Evolutionary conservation across 2,329 filamentous ascomycete genomes (phyloP).

Genomic region (Stachybotrys echinatus): DNA sequence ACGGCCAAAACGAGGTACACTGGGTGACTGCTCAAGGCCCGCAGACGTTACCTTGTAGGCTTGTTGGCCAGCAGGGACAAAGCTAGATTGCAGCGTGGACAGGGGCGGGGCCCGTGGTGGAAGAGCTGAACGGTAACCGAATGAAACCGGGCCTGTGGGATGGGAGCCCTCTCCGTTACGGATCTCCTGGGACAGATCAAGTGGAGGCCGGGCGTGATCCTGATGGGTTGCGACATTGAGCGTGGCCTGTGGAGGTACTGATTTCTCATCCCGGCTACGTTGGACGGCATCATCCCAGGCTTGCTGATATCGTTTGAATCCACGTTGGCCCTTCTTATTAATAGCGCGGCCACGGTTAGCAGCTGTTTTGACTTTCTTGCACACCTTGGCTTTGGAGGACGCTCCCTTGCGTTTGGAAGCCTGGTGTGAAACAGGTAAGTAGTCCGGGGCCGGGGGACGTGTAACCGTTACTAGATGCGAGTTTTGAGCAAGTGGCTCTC

Average conservation of each 20-base stretch:
- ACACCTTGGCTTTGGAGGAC: constrained; percentile 11
- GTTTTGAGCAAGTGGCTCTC: background rate
- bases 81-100: constrained; percentile 11
- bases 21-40: constrained; percentile 10
- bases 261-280: constrained; percentile 9
- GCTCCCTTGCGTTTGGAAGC: constrained; percentile 7
- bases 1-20: constrained; percentile 14
- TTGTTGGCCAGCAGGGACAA: constrained; percentile 9
- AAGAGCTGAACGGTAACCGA: constrained; percentile 8
- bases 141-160: background rate
- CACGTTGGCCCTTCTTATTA: constrained; percentile 32
- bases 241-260: background rate
- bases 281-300: constrained; percentile 35
- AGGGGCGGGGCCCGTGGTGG: constrained; percentile 11
- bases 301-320: constrained; percentile 39
- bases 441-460: background rate
- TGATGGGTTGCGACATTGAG: background rate
- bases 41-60: constrained; percentile 19
- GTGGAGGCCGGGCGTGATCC: background rate
- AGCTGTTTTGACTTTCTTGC: constrained; percentile 16
- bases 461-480: background rate
- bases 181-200: background rate
- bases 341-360: constrained; percentile 3
- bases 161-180: background rate
- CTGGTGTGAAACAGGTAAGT: background rate